These are phyloP conservation scores for Pythium guiyangense DNA, from an alignment of 352 stramenopile species.

Conservation along the genomic window DNA sequence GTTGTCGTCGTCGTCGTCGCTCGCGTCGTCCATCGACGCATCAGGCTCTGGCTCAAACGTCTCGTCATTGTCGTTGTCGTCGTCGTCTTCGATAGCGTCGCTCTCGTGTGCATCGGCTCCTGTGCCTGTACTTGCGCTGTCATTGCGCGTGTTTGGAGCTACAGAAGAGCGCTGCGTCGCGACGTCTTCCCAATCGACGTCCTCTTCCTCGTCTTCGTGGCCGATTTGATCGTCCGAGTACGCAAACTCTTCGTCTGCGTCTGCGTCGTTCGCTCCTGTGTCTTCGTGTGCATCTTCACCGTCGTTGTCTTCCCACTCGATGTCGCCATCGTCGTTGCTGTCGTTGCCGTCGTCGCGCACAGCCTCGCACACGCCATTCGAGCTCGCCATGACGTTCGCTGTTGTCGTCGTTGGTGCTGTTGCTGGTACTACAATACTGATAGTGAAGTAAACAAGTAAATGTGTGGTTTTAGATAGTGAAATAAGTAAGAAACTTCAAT, in stretches of 20 bases:
- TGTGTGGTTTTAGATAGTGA: too few species aligned
- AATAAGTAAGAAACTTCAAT: too few species aligned
- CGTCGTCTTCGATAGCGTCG: neutral
- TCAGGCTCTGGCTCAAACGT: constrained; percentile 11
- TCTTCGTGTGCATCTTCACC: too few species aligned
- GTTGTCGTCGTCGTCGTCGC: constrained; percentile 8
- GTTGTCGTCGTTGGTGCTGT: too few species aligned
- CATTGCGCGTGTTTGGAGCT: neutral
- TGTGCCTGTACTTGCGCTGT: too few species aligned
- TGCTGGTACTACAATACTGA: too few species aligned
- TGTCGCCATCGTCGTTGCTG: too few species aligned
- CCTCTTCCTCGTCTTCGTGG: constrained; percentile 41
- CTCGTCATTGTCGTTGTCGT: constrained; percentile 6
- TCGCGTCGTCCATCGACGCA: constrained; percentile 4
- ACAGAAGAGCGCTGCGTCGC: neutral
- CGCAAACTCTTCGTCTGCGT: constrained; percentile 45
- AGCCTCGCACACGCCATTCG: too few species aligned
- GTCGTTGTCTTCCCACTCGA: constrained; percentile 1
- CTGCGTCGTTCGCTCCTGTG: constrained; percentile 5
- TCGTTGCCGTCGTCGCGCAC: neutral
- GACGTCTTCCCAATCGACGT: constrained; percentile 68
- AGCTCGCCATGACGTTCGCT: too few species aligned
- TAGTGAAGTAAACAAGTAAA: too few species aligned
- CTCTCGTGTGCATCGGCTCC: too few species aligned
- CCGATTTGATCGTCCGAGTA: constrained; percentile 45